Percentiles rank a stretch among this genome's conserved stretches.
Evolutionary conservation across 441 rosid species (phyloP).

Genomic region (Raphanus hybrid): DNA sequence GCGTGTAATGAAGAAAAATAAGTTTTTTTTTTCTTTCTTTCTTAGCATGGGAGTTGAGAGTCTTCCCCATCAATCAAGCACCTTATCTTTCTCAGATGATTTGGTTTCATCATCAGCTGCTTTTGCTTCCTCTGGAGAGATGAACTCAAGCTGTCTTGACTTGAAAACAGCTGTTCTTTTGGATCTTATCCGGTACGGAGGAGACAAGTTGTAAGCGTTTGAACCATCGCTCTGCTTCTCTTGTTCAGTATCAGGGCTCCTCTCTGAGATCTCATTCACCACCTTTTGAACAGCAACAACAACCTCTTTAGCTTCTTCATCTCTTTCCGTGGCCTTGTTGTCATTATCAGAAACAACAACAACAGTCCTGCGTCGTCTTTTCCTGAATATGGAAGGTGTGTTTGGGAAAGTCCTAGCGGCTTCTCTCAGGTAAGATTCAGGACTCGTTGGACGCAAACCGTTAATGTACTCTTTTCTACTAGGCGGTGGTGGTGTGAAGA

Average conservation of each 20-base stretch:
- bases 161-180: constrained; percentile 82
- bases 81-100: constrained; percentile 43
- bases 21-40: not conserved
- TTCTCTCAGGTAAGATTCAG: constrained; percentile 72
- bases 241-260: no score
- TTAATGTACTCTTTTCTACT: constrained; percentile 53
- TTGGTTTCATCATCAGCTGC: constrained; percentile 47
- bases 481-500: constrained; percentile 70
- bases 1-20: constrained; percentile 27
- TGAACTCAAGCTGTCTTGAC: constrained; percentile 91
- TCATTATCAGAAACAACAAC: not conserved
- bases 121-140: constrained; percentile 59
- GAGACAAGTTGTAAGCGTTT: constrained; percentile 66
- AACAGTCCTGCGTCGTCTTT: constrained; percentile 55
- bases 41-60: constrained; percentile 16
- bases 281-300: no score
- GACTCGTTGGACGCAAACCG: constrained; percentile 57
- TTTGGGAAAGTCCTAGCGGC: constrained; percentile 86
- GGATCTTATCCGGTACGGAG: constrained; percentile 86
- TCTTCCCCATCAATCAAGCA: constrained; percentile 22
- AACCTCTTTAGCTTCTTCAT: no score
- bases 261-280: no score
- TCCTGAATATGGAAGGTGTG: constrained; percentile 89
- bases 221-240: no score
- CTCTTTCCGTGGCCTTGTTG: no score